Conservation (phyloP, 768 basidiomycete species). For the Tricholoma furcatifolium region DNA sequence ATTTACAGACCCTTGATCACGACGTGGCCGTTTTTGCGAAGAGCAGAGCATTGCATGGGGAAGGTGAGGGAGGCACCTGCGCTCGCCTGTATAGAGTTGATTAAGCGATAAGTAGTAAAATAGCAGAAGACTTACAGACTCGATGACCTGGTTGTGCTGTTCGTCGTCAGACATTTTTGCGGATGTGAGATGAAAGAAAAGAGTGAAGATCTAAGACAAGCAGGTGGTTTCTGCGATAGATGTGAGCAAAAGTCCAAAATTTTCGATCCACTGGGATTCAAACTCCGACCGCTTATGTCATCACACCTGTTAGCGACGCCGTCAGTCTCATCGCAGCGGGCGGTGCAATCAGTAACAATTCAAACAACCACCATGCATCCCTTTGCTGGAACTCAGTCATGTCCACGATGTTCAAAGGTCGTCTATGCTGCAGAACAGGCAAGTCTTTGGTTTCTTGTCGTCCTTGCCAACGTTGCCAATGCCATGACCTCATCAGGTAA, state of each 20-base stretch:
- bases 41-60: constrained; percentile 96
- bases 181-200: constrained; percentile 20
- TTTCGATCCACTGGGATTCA: constrained; percentile 16
- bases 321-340: too few relatives aligned
- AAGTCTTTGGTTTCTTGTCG: constrained; percentile 15
- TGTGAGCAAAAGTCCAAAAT: constrained; percentile 18
- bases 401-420: constrained; percentile 70
- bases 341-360: background rate
- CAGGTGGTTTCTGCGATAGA: constrained; percentile 18
- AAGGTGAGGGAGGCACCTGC: constrained; percentile 78
- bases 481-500: constrained; percentile 44
- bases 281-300: constrained; percentile 25
- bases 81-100: constrained; percentile 48
- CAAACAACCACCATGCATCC: constrained; percentile 52
- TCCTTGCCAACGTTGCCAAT: constrained; percentile 4
- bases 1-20: constrained; percentile 78
- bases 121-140: constrained; percentile 51
- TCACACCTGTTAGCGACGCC: constrained; percentile 2
- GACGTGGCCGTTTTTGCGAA: constrained; percentile 90
- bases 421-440: constrained; percentile 93
- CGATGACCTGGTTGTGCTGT: constrained; percentile 82
- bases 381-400: constrained; percentile 68
- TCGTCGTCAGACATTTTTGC: constrained; percentile 87
- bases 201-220: constrained; percentile 24
- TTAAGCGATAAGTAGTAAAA: constrained; percentile 1